Evolutionary conservation across 129 eudicot species (phyloP).

Genomic region (Calendula officinalis): DNA sequence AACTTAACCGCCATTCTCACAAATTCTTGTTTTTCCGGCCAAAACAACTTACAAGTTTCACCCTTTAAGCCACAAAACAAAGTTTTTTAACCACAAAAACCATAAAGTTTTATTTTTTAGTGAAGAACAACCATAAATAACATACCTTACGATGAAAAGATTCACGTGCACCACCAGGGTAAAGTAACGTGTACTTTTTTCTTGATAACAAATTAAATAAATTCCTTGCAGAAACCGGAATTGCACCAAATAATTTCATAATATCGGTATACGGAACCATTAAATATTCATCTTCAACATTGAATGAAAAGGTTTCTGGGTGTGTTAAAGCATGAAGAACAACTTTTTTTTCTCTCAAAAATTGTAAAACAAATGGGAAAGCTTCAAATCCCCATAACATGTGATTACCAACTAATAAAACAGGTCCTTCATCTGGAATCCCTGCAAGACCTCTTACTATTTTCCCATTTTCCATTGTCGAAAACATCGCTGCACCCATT

Average conservation of each 20-base stretch:
- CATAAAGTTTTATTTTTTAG: not conserved
- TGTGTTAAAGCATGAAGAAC: constrained; percentile 35
- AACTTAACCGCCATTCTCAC: constrained; percentile 38
- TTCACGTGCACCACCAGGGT: constrained; percentile 36
- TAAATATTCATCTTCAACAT: constrained; percentile 20
- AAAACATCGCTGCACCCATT: constrained; percentile 60
- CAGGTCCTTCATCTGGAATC: constrained; percentile 82
- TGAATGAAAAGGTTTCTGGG: constrained; percentile 23
- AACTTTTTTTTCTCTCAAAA: constrained; percentile 52
- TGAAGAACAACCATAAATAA: not conserved
- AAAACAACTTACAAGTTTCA: constrained; percentile 30
- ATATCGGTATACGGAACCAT: constrained; percentile 25
- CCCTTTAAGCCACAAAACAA: constrained; percentile 20
- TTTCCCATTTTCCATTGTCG: constrained; percentile 69
- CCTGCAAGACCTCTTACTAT: constrained; percentile 80
- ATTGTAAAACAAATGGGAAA: constrained; percentile 41
- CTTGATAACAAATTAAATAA: constrained; percentile 27
- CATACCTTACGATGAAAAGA: constrained; percentile 34
- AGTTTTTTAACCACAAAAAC: not conserved
- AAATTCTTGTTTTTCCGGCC: constrained; percentile 42
- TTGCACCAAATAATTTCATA: constrained; percentile 24
- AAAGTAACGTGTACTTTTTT: constrained; percentile 30
- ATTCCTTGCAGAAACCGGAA: constrained; percentile 37
- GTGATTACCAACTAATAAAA: constrained; percentile 82
- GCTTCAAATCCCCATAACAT: constrained; percentile 75